phyloP scores from a whole-genome alignment of 2,329 filamentous ascomycete genomes.

The Ampelomyces quisqualis region DNA sequence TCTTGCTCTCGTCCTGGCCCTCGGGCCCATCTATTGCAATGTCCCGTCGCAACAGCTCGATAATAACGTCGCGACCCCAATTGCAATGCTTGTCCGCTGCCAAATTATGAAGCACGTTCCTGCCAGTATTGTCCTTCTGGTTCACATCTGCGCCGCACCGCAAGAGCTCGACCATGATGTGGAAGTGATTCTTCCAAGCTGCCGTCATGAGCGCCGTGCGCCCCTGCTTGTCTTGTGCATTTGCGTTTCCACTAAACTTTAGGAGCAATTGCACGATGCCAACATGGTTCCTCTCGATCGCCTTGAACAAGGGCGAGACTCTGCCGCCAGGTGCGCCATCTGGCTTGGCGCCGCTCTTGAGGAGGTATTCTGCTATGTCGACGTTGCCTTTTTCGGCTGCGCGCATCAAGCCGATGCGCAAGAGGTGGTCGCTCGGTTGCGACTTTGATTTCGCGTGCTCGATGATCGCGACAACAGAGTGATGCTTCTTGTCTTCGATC shows the following conservation, averaged over 20 bases:
- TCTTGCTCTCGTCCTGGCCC: constrained; percentile 49
- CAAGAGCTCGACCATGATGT: constrained; percentile 41
- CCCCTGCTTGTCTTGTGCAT: constrained; percentile 41
- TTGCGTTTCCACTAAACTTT: constrained; percentile 34
- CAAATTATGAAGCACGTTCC: constrained; percentile 42
- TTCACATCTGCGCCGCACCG: constrained; percentile 44
- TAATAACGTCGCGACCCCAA: constrained; percentile 51
- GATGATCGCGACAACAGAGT: constrained; percentile 40
- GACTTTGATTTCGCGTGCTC: constrained; percentile 35
- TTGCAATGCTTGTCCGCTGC: constrained; percentile 48
- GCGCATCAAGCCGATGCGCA: constrained; percentile 41
- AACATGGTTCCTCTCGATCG: constrained; percentile 36
- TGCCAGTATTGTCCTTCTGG: constrained; percentile 35
- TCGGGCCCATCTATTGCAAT: constrained; percentile 45
- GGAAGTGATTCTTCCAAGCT: constrained; percentile 38
- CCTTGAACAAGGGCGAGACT: constrained; percentile 34
- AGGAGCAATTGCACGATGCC: constrained; percentile 36
- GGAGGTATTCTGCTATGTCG: constrained; percentile 34
- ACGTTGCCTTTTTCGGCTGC: constrained; percentile 37
- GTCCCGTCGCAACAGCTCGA: constrained; percentile 43
- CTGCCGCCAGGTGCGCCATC: constrained; percentile 37
- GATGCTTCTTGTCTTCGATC: constrained; percentile 34
- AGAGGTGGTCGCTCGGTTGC: constrained; percentile 37
- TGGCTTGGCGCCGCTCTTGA: constrained; percentile 37
- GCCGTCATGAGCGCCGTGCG: constrained; percentile 44